Percentiles rank a stretch among this genome's conserved stretches.
phyloP scores from a whole-genome alignment of 768 basidiomycete genomes.

The Amanita pallidorosea region DNA sequence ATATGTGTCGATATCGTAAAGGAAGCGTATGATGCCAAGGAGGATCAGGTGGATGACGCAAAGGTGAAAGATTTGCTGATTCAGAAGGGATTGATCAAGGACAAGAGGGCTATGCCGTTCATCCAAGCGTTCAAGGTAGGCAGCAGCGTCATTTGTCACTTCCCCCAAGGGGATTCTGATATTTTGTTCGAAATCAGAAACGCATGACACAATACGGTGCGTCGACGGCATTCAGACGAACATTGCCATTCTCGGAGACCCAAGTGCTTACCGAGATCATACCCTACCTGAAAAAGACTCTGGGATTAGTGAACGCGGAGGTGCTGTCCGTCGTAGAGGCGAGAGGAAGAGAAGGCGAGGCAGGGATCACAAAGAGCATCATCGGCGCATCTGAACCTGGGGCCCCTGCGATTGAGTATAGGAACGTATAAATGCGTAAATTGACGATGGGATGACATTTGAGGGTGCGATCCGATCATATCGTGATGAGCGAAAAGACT shows the following conservation, averaged over 20 bases:
- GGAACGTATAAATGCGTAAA: conserved; percentile 39
- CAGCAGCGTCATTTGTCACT: conserved; percentile 8
- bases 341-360: conserved; percentile 31
- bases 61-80: conserved; percentile 61
- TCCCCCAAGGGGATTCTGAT: neutral
- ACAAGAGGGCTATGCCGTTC: conserved; percentile 95
- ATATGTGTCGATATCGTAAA: conserved; percentile 65
- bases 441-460: neutral
- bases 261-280: conserved; percentile 59
- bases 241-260: conserved; percentile 74
- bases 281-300: conserved; percentile 72
- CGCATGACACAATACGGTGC: conserved; percentile 71
- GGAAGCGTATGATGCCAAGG: conserved; percentile 47
- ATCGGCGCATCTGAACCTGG: conserved; percentile 87
- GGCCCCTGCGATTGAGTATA: conserved; percentile 77
- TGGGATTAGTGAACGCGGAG: conserved; percentile 63
- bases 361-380: conserved; percentile 55
- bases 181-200: conserved; percentile 39
- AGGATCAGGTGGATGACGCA: conserved; percentile 70
- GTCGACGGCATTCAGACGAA: conserved; percentile 70
- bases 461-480: too few species aligned
- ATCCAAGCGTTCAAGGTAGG: conserved; percentile 85
- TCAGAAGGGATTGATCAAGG: conserved; percentile 77
- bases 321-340: conserved; percentile 64
- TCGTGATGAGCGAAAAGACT: too few species aligned